These are phyloP conservation scores for Sporothrix pallida DNA, from an alignment of 2,329 filamentous ascomycete species.

Conservation along the genomic window DNA sequence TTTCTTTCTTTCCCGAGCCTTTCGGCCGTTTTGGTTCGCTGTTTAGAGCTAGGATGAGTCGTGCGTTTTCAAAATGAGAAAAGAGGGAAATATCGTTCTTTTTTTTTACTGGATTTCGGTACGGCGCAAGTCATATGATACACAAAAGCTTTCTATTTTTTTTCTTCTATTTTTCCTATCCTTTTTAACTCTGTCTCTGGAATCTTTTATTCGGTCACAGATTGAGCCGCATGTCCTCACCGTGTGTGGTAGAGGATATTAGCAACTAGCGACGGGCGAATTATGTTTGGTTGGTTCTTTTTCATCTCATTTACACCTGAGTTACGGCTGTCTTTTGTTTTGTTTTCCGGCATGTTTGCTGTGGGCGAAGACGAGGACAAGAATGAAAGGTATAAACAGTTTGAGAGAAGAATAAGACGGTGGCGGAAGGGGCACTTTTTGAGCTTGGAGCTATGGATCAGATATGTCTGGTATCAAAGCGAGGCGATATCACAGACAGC, in stretches of 20 bases:
- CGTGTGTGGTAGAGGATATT: not conserved
- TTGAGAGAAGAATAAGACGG: not conserved
- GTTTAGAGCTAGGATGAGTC: slow-evolving; percentile 15
- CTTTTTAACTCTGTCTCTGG: not conserved
- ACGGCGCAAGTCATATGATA: slow-evolving; percentile 36
- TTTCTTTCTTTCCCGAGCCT: slow-evolving; percentile 6
- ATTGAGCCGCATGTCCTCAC: not conserved
- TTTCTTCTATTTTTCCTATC: not conserved
- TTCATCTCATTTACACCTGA: not conserved
- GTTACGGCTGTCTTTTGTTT: not conserved
- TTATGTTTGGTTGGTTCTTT: not conserved
- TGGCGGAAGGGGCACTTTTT: no score
- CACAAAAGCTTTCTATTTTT: slow-evolving; percentile 32
- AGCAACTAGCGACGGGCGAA: not conserved
- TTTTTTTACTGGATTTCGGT: slow-evolving; percentile 34
- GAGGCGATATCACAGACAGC: not conserved
- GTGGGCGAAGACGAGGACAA: not conserved
- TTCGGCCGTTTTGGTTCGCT: not conserved
- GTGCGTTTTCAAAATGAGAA: slow-evolving; percentile 26
- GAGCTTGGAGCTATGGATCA: no score
- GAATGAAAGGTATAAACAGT: not conserved
- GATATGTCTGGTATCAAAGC: not conserved
- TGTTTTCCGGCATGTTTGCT: not conserved
- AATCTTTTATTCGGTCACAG: slow-evolving; percentile 1
- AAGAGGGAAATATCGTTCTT: not conserved